Percentiles rank a stretch among this genome's conserved stretches.
These are phyloP conservation scores for Helichrysum umbraculigerum DNA, from an alignment of 129 eudicot species.

Conservation along the genomic window DNA sequence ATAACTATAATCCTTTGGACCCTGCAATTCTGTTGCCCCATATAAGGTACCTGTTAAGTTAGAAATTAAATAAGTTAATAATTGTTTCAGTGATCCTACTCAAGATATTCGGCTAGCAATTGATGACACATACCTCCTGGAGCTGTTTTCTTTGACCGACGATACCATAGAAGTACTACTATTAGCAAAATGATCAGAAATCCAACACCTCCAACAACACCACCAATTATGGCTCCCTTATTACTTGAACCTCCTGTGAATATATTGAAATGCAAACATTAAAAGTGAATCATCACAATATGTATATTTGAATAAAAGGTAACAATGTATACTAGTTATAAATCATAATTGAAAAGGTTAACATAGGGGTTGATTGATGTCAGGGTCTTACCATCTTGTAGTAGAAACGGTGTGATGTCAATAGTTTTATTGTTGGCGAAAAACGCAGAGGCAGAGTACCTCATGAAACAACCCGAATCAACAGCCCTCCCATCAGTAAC, in stretches of 20 bases:
- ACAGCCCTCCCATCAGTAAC: slow-evolving; percentile 63
- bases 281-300: not conserved
- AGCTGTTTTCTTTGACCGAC: slow-evolving; percentile 26
- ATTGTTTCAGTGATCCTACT: not conserved
- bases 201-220: slow-evolving; percentile 52
- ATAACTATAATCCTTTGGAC: slow-evolving; percentile 59
- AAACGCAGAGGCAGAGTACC: slow-evolving; percentile 58
- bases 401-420: slow-evolving; percentile 48
- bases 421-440: slow-evolving; percentile 47
- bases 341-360: not conserved
- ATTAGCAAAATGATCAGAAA: slow-evolving; percentile 20
- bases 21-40: slow-evolving; percentile 79
- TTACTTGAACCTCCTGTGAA: slow-evolving; percentile 59
- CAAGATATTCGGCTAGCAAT: not conserved
- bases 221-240: slow-evolving; percentile 62
- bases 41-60: slow-evolving; percentile 42
- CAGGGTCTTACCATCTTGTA: slow-evolving; percentile 38
- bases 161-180: slow-evolving; percentile 23
- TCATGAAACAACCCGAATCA: slow-evolving; percentile 71
- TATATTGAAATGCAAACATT: not conserved
- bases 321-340: not conserved
- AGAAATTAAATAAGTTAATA: not conserved
- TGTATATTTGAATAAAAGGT: not conserved
- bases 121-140: slow-evolving; percentile 23
- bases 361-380: not conserved